Evolutionary conservation across 2,329 filamentous ascomycete genomes (phyloP).

Genomic region (Basipetospora sp.): DNA sequence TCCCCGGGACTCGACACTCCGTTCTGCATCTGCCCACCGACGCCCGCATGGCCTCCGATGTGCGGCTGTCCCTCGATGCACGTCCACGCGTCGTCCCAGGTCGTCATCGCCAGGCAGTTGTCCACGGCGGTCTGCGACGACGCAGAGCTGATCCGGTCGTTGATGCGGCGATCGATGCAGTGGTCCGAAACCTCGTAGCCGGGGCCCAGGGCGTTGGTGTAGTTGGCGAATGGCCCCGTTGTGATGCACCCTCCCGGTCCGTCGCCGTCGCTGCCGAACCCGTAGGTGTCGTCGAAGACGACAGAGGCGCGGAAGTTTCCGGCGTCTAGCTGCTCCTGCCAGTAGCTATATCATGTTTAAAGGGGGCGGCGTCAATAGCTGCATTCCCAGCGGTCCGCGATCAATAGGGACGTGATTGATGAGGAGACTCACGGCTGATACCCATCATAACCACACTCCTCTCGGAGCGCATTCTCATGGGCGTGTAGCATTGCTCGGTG

Average conservation of each 20-base stretch:
- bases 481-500: conserved; percentile 16
- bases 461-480: conserved; percentile 14
- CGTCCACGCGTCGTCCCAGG: conserved; percentile 10
- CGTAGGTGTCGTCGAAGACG: neutral
- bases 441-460: conserved; percentile 16
- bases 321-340: conserved; percentile 1
- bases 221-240: neutral
- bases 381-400: neutral
- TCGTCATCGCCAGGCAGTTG: neutral
- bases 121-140: neutral
- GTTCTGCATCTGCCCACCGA: conserved; percentile 11
- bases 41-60: conserved; percentile 12
- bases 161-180: neutral
- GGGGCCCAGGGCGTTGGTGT: neutral
- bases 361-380: neutral
- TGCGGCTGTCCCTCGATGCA: conserved; percentile 16
- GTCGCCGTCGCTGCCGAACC: conserved; percentile 1
- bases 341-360: neutral
- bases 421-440: conserved; percentile 11
- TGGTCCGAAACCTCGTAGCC: neutral
- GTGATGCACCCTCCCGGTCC: neutral
- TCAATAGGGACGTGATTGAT: neutral
- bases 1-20: conserved; percentile 17
- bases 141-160: neutral
- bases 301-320: neutral